A percentile compares a stretch with the other conserved stretches of the same genome.
Conservation (phyloP, 352 stramenopile genomes). For the Phytopythium delawarense region DNA sequence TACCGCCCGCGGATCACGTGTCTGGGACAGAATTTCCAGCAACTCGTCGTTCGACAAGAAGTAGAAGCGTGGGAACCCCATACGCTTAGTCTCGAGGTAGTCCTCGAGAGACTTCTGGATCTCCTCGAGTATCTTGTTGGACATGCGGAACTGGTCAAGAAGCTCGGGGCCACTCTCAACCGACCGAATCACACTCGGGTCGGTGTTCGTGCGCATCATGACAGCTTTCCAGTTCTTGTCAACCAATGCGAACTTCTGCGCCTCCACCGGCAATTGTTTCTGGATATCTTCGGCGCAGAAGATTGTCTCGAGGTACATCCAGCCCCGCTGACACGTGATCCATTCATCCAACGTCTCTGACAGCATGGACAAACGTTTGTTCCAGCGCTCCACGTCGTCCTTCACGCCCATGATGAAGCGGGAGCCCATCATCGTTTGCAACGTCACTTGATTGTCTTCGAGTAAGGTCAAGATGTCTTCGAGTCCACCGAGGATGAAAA, state of each 20-base stretch:
- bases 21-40: slow-evolving; percentile 90
- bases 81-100: slow-evolving; percentile 91
- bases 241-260: slow-evolving; percentile 81
- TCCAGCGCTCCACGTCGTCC: slow-evolving; percentile 88
- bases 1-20: slow-evolving; percentile 83
- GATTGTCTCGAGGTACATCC: slow-evolving; percentile 90
- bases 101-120: slow-evolving; percentile 92
- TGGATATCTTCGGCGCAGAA: slow-evolving; percentile 88
- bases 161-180: slow-evolving; percentile 71
- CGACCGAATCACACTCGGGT: slow-evolving; percentile 73
- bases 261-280: slow-evolving; percentile 82
- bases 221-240: slow-evolving; percentile 85
- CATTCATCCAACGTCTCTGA: slow-evolving; percentile 83
- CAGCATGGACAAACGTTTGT: slow-evolving; percentile 82
- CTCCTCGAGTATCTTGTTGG: slow-evolving; percentile 85
- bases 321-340: slow-evolving; percentile 80
- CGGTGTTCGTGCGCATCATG: slow-evolving; percentile 74
- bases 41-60: slow-evolving; percentile 92
- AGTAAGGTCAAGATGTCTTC: slow-evolving; percentile 89
- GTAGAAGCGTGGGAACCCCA: slow-evolving; percentile 91
- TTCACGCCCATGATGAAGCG: slow-evolving; percentile 90
- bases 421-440: slow-evolving; percentile 92
- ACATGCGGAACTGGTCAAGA: slow-evolving; percentile 80
- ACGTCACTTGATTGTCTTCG: slow-evolving; percentile 90
- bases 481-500: slow-evolving; percentile 89